Base-by-base conservation (phyloP, 257 asterid species). In the Solanum rostratum region DNA sequence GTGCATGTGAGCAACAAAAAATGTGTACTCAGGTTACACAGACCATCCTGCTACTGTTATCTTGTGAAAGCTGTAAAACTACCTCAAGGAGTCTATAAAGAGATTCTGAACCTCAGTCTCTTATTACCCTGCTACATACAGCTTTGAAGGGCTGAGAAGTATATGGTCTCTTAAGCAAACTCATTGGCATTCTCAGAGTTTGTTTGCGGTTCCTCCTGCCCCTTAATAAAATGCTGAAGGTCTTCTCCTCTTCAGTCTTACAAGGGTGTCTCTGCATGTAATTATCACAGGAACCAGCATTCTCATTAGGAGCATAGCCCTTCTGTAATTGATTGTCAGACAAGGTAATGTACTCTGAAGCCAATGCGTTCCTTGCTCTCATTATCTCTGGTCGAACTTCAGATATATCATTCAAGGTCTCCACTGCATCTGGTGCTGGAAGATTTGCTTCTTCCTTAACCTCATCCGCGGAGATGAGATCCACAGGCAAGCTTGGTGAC, bases 171-270 rank as follows among this genome's bases (percentile, higher is more conserved):
- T 89, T 93, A 54, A 96, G 97, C 90, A 95, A 88, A 92, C 97
- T 96, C 60, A 93, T 82, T 4, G 99, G 99, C 94, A 96, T 93
- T 87, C 99, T 87, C 88, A 96, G 81, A 87, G 92, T 91, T 91
- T 95, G 99, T 90, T 90, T 96, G 68, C 90, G 88, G 87, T 93
- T 95, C 90, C 98, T 92, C 87, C 94, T 93, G 81, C 98, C 98
- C 90, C 91, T 92, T 66, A 93, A 91, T 89, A 93, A 90, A 82
- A 93, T 92, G 84, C 86, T 95, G 87, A 95, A 92, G n/a, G 97
- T 95, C 88, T 90, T 93, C 82, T 93, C 98, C 81, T 80, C 84
- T 46, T 89, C 97, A 83, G 66, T 88, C 66, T 89, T 86, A 66
- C 22, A 29, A 84, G 85, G 92, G 90, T 88, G 92, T 85, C 85